Evolutionary conservation across 2,329 filamentous ascomycete species (phyloP).

Genomic region (Passalora sequoiae): DNA sequence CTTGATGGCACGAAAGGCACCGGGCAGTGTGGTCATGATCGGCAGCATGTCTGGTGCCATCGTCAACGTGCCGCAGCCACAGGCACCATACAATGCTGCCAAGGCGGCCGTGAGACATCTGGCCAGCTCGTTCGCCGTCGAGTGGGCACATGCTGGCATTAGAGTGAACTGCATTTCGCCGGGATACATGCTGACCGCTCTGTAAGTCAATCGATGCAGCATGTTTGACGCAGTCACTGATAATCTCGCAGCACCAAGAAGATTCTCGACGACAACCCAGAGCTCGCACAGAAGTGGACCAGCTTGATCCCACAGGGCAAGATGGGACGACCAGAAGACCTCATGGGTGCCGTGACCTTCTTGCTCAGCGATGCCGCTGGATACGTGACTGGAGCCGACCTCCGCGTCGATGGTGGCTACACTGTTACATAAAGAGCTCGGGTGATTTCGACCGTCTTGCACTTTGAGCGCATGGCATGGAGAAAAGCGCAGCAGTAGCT

Average conservation of each 20-base stretch:
- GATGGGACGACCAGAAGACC: constrained; percentile 85
- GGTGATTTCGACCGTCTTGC: neutral
- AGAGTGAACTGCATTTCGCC: constrained; percentile 93
- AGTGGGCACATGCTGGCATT: constrained; percentile 85
- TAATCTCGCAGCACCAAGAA: constrained; percentile 66
- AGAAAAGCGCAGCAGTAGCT: neutral
- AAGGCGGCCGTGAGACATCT: constrained; percentile 91
- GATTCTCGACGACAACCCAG: constrained; percentile 88
- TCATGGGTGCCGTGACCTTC: constrained; percentile 90
- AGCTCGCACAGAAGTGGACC: constrained; percentile 84
- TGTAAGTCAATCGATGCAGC: constrained; percentile 56
- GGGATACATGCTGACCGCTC: constrained; percentile 90
- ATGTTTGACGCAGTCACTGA: neutral
- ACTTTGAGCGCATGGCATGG: neutral
- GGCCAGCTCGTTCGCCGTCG: constrained; percentile 80
- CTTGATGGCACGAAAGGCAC: constrained; percentile 71
- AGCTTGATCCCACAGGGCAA: constrained; percentile 87
- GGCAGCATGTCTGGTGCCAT: constrained; percentile 92
- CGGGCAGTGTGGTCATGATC: constrained; percentile 88
- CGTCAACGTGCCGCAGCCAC: constrained; percentile 92
- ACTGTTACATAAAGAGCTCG: constrained; percentile 34
- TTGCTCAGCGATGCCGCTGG: constrained; percentile 71
- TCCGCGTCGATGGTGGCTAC: constrained; percentile 42
- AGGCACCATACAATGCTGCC: constrained; percentile 86
- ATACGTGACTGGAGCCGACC: constrained; percentile 58